Conservation (phyloP, 2,329 filamentous ascomycete species). For the Phoma sp. region DNA sequence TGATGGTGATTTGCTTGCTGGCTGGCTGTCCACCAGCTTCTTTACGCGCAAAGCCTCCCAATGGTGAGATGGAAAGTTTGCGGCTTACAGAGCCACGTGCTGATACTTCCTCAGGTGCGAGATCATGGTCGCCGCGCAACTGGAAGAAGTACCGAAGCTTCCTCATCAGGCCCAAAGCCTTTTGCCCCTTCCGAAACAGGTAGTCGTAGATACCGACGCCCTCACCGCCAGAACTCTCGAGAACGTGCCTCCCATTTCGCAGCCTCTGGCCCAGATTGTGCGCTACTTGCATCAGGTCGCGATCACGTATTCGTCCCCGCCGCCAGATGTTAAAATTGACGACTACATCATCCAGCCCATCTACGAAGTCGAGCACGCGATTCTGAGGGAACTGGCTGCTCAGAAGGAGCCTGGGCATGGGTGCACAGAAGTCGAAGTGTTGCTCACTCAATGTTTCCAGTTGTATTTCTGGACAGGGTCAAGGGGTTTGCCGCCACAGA, state of each 20-base stretch:
- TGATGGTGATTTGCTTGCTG: conserved; percentile 21
- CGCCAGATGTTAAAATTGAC: conserved; percentile 14
- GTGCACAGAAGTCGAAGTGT: conserved; percentile 21
- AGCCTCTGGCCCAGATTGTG: conserved; percentile 17
- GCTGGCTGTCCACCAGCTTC: conserved; percentile 12
- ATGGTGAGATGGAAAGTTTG: conserved; percentile 18
- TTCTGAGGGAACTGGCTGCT: conserved; percentile 18
- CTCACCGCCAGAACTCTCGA: conserved; percentile 19
- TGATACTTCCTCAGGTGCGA: conserved; percentile 25
- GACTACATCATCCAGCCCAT: conserved; percentile 21
- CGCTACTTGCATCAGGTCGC: conserved; percentile 22
- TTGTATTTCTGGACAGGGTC: conserved; percentile 26
- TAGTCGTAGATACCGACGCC: conserved; percentile 14
- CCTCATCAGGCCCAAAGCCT: conserved; percentile 15
- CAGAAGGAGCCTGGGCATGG: conserved; percentile 17
- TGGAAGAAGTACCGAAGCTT: conserved; percentile 18
- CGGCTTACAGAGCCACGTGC: background rate
- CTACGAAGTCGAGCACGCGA: conserved; percentile 23
- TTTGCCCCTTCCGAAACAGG: conserved; percentile 8
- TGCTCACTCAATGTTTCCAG: conserved; percentile 26
- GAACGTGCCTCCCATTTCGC: conserved; percentile 18
- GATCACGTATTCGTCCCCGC: conserved; percentile 8
- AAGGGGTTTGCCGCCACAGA: conserved; percentile 22
- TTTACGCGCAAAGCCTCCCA: conserved; percentile 25
- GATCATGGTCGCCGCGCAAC: conserved; percentile 26